Evolutionary conservation across 306 rosid species (phyloP).

Genomic region (Prinsepia uniflora): DNA sequence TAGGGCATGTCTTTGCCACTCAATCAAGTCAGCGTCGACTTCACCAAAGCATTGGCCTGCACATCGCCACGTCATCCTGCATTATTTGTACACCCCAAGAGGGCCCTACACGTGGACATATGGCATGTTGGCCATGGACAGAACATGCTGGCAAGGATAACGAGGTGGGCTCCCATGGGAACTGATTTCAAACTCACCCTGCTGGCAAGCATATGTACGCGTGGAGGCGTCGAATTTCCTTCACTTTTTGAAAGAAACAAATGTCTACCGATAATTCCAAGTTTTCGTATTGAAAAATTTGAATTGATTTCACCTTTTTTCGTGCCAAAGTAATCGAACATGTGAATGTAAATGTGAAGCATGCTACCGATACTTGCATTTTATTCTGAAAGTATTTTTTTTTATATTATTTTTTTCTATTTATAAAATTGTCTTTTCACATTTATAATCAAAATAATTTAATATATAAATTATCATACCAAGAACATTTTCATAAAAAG

Average conservation of each 20-base stretch:
- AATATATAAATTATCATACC: too few species aligned
- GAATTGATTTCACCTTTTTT: background rate
- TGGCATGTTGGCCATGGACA: background rate
- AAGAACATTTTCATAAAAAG: too few species aligned
- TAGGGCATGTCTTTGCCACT: conserved; percentile 16
- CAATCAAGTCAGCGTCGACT: conserved; percentile 15
- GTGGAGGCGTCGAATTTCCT: background rate
- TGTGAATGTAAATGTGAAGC: too few species aligned
- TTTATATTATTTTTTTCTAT: too few species aligned
- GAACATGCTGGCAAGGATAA: background rate
- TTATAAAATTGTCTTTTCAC: too few species aligned
- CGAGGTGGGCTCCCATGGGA: background rate
- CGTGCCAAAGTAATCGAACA: background rate
- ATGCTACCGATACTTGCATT: too few species aligned
- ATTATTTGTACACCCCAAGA: background rate
- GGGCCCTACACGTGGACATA: background rate
- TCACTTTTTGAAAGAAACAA: background rate
- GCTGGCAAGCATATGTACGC: too few species aligned
- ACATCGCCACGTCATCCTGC: conserved; percentile 2
- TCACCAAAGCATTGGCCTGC: background rate
- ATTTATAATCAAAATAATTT: too few species aligned
- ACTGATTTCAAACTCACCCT: too few species aligned
- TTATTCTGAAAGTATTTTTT: too few species aligned
- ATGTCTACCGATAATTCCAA: background rate
- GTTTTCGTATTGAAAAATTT: too few species aligned